Evolutionary conservation across 2,329 filamentous ascomycete genomes (phyloP).

Genomic region (Lachnellula willkommii): DNA sequence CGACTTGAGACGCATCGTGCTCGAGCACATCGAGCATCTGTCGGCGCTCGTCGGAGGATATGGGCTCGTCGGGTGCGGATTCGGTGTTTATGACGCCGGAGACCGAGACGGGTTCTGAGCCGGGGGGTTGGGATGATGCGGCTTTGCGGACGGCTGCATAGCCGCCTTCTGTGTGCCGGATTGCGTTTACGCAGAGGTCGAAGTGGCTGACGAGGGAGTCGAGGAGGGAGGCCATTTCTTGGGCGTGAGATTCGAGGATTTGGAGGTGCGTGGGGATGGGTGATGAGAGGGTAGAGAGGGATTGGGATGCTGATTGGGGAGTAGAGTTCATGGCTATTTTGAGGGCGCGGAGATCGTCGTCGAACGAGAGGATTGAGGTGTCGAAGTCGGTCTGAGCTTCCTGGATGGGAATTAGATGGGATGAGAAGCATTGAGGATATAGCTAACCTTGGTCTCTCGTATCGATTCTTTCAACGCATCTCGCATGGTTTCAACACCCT

Average conservation of each 20-base stretch:
- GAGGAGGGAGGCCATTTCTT: constrained; percentile 75
- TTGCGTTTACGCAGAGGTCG: constrained; percentile 85
- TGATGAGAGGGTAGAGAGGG: constrained; percentile 18
- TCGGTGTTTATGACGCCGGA: constrained; percentile 57
- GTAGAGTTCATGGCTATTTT: constrained; percentile 39
- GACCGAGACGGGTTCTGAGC: constrained; percentile 51
- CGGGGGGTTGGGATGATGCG: constrained; percentile 53
- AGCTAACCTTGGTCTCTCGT: constrained; percentile 57
- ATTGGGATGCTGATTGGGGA: constrained; percentile 28
- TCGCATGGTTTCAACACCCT: constrained; percentile 60
- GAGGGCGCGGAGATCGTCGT: constrained; percentile 64
- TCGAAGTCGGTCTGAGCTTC: constrained; percentile 68
- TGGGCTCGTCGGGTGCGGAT: constrained; percentile 53
- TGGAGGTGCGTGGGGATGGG: constrained; percentile 43
- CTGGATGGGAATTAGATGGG: constrained; percentile 33
- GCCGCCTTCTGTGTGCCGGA: constrained; percentile 82
- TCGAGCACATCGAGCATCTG: constrained; percentile 80
- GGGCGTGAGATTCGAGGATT: constrained; percentile 52
- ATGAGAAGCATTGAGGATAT: neutral
- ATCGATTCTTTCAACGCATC: constrained; percentile 66
- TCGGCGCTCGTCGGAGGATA: constrained; percentile 67
- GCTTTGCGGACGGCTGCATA: constrained; percentile 64
- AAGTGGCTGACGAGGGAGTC: constrained; percentile 82
- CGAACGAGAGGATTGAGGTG: constrained; percentile 61
- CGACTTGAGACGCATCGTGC: constrained; percentile 62